Evolutionary conservation across 2,329 filamentous ascomycete species (phyloP).

Genomic region (Calcarisporium arbuscula): DNA sequence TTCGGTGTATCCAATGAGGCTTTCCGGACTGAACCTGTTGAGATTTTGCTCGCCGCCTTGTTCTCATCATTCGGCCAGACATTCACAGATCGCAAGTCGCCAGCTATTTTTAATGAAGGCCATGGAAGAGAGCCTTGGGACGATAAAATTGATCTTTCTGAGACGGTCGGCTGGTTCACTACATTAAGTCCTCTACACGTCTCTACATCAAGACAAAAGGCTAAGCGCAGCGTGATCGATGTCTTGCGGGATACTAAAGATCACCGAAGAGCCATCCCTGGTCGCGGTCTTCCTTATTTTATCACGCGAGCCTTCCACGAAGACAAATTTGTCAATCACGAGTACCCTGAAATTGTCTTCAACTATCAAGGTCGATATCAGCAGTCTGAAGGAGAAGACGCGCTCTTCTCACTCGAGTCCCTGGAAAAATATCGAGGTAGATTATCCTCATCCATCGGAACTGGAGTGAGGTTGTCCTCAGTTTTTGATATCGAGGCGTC

Average conservation of each 20-base stretch:
- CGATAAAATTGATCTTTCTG: conserved; percentile 20
- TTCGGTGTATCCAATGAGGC: conserved; percentile 16
- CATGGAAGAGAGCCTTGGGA: conserved; percentile 27
- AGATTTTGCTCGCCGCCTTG: conserved; percentile 25
- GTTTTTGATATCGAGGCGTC: neutral
- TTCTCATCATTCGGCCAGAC: conserved; percentile 19
- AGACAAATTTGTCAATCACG: conserved; percentile 20
- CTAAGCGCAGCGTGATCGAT: conserved; percentile 2
- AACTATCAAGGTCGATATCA: conserved; percentile 14
- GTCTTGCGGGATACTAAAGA: conserved; percentile 15
- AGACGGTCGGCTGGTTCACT: conserved; percentile 34
- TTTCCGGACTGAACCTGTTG: conserved; percentile 22
- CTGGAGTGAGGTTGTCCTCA: neutral
- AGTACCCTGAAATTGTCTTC: conserved; percentile 21
- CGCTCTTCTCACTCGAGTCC: conserved; percentile 1
- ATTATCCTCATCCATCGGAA: neutral
- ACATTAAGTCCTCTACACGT: conserved; percentile 22
- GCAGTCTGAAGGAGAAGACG: conserved; percentile 3
- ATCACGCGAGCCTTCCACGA: conserved; percentile 10
- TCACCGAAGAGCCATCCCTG: conserved; percentile 8
- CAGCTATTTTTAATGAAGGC: conserved; percentile 25
- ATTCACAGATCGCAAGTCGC: conserved; percentile 22
- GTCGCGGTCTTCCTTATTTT: conserved; percentile 15
- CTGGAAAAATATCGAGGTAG: too few relatives aligned
- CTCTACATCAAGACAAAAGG: neutral